These are phyloP conservation scores for Phialophora chinensis DNA, from an alignment of 2,329 filamentous ascomycete genomes.

Conservation along the genomic window DNA sequence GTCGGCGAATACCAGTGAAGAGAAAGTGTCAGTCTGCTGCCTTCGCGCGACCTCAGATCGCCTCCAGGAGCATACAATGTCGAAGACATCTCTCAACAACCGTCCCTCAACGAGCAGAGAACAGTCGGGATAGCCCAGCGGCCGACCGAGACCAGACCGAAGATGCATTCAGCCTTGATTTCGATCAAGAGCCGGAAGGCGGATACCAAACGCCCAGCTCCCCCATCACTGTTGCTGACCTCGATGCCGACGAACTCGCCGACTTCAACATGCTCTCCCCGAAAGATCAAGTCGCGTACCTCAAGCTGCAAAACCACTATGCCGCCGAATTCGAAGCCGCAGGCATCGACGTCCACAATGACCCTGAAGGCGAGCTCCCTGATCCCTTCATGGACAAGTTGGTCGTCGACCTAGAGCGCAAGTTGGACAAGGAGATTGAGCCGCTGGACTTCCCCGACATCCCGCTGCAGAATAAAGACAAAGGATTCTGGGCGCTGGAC, in stretches of 20 bases:
- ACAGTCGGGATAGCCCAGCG: slow-evolving; percentile 1
- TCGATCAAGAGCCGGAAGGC: slow-evolving; percentile 20
- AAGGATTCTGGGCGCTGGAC: slow-evolving; percentile 51
- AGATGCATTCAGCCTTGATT: slow-evolving; percentile 20
- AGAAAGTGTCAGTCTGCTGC: slow-evolving; percentile 28
- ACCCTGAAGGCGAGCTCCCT: slow-evolving; percentile 5
- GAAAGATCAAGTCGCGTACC: slow-evolving; percentile 29
- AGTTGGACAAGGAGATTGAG: slow-evolving; percentile 42
- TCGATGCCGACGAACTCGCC: slow-evolving; percentile 37
- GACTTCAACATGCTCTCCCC: slow-evolving; percentile 38
- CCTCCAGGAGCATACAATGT: slow-evolving; percentile 23
- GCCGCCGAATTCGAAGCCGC: slow-evolving; percentile 34
- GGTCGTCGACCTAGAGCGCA: slow-evolving; percentile 42
- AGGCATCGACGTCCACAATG: slow-evolving; percentile 18
- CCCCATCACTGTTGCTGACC: slow-evolving; percentile 32
- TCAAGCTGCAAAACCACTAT: slow-evolving; percentile 37
- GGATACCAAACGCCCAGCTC: slow-evolving; percentile 29
- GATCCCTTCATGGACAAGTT: slow-evolving; percentile 39
- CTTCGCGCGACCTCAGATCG: slow-evolving; percentile 16
- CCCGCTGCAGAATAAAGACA: slow-evolving; percentile 25
- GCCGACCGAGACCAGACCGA: neutral
- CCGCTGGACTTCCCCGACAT: slow-evolving; percentile 31
- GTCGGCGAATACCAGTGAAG: slow-evolving; percentile 33
- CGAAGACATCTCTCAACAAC: slow-evolving; percentile 33
- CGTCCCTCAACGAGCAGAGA: slow-evolving; percentile 24